These are phyloP conservation scores for Phytophthora macrochlamydospora DNA, from an alignment of 352 stramenopile genomes.

Conservation along the genomic window DNA sequence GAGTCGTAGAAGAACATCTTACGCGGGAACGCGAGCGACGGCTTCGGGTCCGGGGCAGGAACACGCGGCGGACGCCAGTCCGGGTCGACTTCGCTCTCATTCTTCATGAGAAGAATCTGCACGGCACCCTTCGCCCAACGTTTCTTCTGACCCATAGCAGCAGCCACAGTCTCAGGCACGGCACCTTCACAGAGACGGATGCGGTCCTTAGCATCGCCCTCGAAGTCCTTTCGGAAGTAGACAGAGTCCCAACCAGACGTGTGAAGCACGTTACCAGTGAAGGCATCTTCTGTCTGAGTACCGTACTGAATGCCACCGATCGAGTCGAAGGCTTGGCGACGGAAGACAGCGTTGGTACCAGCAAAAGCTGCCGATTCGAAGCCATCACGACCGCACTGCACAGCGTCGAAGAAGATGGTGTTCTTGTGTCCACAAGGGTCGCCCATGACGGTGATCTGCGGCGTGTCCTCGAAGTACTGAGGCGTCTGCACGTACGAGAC, in stretches of 20 bases:
- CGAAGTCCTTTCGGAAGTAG: conserved; percentile 92
- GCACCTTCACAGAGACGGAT: conserved; percentile 87
- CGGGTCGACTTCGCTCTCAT: conserved; percentile 88
- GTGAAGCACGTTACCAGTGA: conserved; percentile 85
- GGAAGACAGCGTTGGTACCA: conserved; percentile 90
- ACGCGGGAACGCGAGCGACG: conserved; percentile 76
- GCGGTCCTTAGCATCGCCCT: conserved; percentile 84
- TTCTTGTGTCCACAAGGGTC: conserved; percentile 91
- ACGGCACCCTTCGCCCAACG: conserved; percentile 90
- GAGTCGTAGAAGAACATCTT: conserved; percentile 93
- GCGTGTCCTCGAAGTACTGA: conserved; percentile 90
- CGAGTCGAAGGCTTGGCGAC: conserved; percentile 88
- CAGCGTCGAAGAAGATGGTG: conserved; percentile 91
- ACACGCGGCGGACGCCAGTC: conserved; percentile 87
- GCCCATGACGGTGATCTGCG: conserved; percentile 86
- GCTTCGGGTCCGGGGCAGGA: conserved; percentile 82
- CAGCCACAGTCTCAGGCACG: conserved; percentile 84
- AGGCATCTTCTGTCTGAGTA: conserved; percentile 92
- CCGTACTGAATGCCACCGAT: conserved; percentile 91
- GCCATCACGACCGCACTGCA: conserved; percentile 87
- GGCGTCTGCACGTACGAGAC: conserved; percentile 90
- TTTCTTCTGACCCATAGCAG: conserved; percentile 86
- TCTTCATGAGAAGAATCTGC: conserved; percentile 91
- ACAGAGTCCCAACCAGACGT: conserved; percentile 86
- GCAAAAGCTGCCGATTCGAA: conserved; percentile 89